A percentile compares a stretch with the other conserved stretches of the same genome.
phyloP scores from a whole-genome alignment of 441 rosid genomes.

The Pelargonium cotyledonis region DNA sequence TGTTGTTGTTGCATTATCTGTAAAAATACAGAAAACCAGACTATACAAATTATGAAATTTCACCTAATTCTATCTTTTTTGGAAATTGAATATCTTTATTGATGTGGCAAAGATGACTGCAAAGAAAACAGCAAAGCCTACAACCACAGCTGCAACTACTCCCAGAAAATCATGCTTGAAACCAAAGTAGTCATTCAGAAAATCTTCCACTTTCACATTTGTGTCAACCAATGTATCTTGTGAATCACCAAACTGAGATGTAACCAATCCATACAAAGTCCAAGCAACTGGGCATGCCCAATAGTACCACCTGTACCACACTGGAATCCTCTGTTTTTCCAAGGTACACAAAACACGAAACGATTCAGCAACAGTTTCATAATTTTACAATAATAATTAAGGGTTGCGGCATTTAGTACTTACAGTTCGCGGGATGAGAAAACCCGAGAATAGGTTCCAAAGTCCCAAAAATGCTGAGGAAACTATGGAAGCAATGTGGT shows the following conservation, averaged over 20 bases:
- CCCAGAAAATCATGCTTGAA: slow-evolving; percentile 38
- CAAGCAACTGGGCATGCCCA: slow-evolving; percentile 51
- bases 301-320: slow-evolving; percentile 64
- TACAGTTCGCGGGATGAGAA: not conserved
- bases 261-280: slow-evolving; percentile 65
- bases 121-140: slow-evolving; percentile 41
- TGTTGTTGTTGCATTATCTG: too few relatives aligned
- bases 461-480: not conserved
- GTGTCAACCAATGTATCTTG: slow-evolving; percentile 27
- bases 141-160: slow-evolving; percentile 28
- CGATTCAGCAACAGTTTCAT: too few relatives aligned
- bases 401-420: too few relatives aligned
- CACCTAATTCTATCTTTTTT: slow-evolving; percentile 32
- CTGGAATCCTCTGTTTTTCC: slow-evolving; percentile 46
- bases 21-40: too few relatives aligned
- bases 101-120: slow-evolving; percentile 58
- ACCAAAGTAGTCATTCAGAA: slow-evolving; percentile 28
- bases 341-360: too few relatives aligned
- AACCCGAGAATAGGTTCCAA: slow-evolving; percentile 4
- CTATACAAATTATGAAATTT: too few relatives aligned
- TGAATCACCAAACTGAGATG: slow-evolving; percentile 59
- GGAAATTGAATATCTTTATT: slow-evolving; percentile 67
- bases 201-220: slow-evolving; percentile 21
- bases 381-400: too few relatives aligned
- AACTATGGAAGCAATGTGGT: not conserved